Evolutionary conservation across 176 grass and related monocot genomes (phyloP).

Genomic region (Rhynchospora tenuis): DNA sequence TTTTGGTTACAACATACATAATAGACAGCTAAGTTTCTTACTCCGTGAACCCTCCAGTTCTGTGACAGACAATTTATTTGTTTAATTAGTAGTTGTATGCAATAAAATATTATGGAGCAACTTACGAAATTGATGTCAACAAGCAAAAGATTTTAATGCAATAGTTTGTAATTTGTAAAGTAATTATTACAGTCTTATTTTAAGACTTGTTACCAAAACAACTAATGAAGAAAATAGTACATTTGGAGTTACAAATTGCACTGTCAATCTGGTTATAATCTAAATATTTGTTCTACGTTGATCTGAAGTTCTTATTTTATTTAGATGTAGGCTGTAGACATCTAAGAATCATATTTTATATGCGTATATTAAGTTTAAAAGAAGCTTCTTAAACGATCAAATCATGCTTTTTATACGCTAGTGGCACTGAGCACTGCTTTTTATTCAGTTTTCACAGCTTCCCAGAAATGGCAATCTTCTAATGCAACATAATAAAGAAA

Average conservation of each 20-base stretch:
- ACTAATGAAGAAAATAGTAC: conserved; percentile 6
- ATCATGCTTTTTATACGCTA: background rate
- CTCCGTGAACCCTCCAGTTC: background rate
- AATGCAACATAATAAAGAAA: conserved; percentile 11
- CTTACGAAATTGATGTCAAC: background rate
- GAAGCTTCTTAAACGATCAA: conserved; percentile 33
- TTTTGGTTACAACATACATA: background rate
- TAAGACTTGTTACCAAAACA: background rate
- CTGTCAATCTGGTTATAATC: background rate
- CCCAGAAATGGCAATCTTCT: conserved; percentile 29
- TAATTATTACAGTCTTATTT: background rate
- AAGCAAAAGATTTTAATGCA: conserved; percentile 1
- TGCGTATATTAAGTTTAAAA: background rate
- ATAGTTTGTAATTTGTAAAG: background rate
- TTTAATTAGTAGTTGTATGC: background rate
- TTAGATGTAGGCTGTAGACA: background rate
- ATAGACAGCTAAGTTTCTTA: conserved; percentile 24
- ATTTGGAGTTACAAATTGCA: background rate
- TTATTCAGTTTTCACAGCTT: conserved; percentile 19
- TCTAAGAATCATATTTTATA: background rate
- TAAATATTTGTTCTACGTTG: background rate
- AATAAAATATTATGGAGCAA: background rate
- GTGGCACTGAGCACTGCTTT: conserved; percentile 3
- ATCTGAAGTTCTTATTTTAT: background rate
- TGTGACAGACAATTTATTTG: conserved; percentile 18